Conservation (phyloP, 148 eudicot genomes). For the Rhododendron ovatum region DNA sequence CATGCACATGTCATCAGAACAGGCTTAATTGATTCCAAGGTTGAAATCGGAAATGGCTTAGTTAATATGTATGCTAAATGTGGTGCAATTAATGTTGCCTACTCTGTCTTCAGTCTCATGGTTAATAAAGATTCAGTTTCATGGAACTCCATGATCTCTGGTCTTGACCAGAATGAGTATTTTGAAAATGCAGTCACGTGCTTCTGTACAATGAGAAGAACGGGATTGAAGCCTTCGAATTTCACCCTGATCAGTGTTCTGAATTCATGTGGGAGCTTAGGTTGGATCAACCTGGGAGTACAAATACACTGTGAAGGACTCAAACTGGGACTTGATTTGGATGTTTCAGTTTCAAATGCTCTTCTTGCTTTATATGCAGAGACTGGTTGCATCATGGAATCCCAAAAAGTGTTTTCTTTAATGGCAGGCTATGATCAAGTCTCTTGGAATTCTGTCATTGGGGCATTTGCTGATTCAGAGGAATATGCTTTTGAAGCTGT, state of each 20-base stretch:
- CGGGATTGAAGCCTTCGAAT: slow-evolving; percentile 45
- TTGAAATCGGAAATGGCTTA: slow-evolving; percentile 54
- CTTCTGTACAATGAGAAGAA: slow-evolving; percentile 55
- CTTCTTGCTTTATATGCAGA: slow-evolving; percentile 65
- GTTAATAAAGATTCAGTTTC: slow-evolving; percentile 21
- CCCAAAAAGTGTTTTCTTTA: slow-evolving; percentile 45
- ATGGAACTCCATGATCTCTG: slow-evolving; percentile 21
- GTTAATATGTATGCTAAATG: slow-evolving; percentile 84
- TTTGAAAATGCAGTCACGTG: slow-evolving; percentile 49
- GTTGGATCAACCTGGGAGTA: slow-evolving; percentile 53
- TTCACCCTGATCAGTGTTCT: slow-evolving; percentile 69
- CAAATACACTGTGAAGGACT: slow-evolving; percentile 69
- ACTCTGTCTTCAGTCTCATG: slow-evolving; percentile 53
- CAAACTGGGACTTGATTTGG: slow-evolving; percentile 57
- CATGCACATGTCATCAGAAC: slow-evolving; percentile 60
- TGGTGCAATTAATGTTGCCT: slow-evolving; percentile 42
- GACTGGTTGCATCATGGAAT: slow-evolving; percentile 36
- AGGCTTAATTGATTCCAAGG: slow-evolving; percentile 42
- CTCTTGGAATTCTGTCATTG: slow-evolving; percentile 74
- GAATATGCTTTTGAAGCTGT: slow-evolving; percentile 45
- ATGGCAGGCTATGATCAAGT: slow-evolving; percentile 68
- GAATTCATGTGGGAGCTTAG: slow-evolving; percentile 76
- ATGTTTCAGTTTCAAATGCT: slow-evolving; percentile 79
- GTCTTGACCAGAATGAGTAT: slow-evolving; percentile 62
- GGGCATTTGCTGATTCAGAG: slow-evolving; percentile 58